These are phyloP conservation scores for Leucocoprinus sp. DNA, from an alignment of 768 basidiomycete genomes.

Conservation along the genomic window DNA sequence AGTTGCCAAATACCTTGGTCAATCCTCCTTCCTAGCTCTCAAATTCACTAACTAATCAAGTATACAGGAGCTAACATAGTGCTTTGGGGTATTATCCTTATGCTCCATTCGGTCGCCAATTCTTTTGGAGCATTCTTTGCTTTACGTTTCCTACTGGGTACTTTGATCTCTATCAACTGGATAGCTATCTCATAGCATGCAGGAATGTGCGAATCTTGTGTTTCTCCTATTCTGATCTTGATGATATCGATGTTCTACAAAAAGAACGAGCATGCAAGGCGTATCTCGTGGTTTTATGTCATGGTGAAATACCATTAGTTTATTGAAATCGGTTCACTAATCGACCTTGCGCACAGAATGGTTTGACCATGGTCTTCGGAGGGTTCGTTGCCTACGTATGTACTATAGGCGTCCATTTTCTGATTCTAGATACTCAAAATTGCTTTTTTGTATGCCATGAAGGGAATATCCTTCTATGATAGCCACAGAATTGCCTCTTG, in stretches of 20 bases:
- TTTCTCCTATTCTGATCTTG: slow-evolving; percentile 53
- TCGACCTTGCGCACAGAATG: slow-evolving; percentile 33
- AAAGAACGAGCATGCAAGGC: slow-evolving; percentile 56
- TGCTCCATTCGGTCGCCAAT: slow-evolving; percentile 49
- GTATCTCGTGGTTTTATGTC: slow-evolving; percentile 60
- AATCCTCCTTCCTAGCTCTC: slow-evolving; percentile 4
- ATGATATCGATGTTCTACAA: slow-evolving; percentile 64
- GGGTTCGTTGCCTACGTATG: slow-evolving; percentile 56
- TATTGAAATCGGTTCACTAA: background rate
- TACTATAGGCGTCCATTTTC: background rate
- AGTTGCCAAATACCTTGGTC: slow-evolving; percentile 56
- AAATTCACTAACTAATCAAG: background rate
- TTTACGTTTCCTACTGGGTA: slow-evolving; percentile 52
- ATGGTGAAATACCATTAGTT: slow-evolving; percentile 32
- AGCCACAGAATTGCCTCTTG: slow-evolving; percentile 43
- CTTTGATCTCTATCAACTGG: background rate
- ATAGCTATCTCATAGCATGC: background rate
- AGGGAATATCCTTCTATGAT: slow-evolving; percentile 51
- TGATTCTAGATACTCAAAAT: background rate
- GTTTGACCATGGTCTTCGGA: slow-evolving; percentile 51
- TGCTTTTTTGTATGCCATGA: background rate
- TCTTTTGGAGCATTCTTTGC: slow-evolving; percentile 58
- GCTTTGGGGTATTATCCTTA: slow-evolving; percentile 50
- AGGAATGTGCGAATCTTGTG: slow-evolving; percentile 66
- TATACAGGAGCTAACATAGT: slow-evolving; percentile 46